A percentile compares a stretch with the other conserved stretches of the same genome.
phyloP scores from a whole-genome alignment of 2,329 filamentous ascomycete species.

The Talaromyces rugulosus region DNA sequence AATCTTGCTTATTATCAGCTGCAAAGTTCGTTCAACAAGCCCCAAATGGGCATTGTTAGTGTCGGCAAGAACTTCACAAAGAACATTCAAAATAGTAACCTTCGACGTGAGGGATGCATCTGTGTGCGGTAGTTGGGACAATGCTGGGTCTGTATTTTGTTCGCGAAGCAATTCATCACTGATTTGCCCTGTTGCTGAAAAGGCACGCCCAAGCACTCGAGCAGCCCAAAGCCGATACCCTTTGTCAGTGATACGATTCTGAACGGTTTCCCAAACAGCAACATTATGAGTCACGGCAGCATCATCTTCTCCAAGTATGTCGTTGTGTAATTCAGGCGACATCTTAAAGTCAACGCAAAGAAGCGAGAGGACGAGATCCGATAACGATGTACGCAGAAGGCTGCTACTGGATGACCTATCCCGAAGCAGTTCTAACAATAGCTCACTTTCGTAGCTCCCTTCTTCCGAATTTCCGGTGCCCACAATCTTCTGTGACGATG shows the following conservation, averaged over 20 bases:
- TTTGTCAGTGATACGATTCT: constrained; percentile 57
- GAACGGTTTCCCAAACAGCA: constrained; percentile 73
- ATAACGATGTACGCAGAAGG: constrained; percentile 68
- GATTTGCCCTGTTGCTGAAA: constrained; percentile 67
- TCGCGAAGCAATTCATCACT: constrained; percentile 45
- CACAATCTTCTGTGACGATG: constrained; percentile 64
- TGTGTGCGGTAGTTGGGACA: neutral
- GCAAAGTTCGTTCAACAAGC: constrained; percentile 42
- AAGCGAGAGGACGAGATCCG: constrained; percentile 35
- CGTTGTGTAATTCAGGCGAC: constrained; percentile 54
- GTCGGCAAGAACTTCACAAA: constrained; percentile 59
- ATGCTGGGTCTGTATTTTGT: constrained; percentile 22
- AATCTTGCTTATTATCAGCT: constrained; percentile 37
- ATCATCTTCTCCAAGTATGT: constrained; percentile 66
- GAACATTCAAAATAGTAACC: constrained; percentile 56
- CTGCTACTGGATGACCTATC: constrained; percentile 61
- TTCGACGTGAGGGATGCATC: constrained; percentile 47
- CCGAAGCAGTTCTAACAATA: constrained; percentile 74
- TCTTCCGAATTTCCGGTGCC: constrained; percentile 65
- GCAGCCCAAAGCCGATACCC: constrained; percentile 83
- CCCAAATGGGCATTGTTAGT: constrained; percentile 48
- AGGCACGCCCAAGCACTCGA: constrained; percentile 76
- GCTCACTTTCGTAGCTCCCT: constrained; percentile 69
- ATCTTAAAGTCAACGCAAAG: constrained; percentile 71
- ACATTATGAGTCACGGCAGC: constrained; percentile 60